Percentiles rank a stretch among this genome's conserved stretches.
Evolutionary conservation across 2,329 filamentous ascomycete genomes (phyloP).

Genomic region (Scedosporium minutisporum): DNA sequence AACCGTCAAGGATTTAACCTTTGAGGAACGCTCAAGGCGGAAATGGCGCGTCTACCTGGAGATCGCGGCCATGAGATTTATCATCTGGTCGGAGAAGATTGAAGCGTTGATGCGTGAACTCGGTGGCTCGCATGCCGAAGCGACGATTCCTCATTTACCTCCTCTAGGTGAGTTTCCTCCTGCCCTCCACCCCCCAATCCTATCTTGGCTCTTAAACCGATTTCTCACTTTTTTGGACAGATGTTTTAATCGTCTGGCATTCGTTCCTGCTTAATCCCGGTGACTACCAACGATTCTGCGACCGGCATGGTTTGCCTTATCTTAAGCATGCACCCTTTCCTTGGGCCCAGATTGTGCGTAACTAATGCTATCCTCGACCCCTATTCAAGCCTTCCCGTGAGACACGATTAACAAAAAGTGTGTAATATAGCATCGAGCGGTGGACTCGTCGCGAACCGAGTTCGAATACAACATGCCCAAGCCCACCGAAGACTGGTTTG

Average conservation of each 20-base stretch:
- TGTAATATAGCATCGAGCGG: background rate
- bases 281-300: background rate
- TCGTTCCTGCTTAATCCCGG: conserved; percentile 23
- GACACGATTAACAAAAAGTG: background rate
- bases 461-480: background rate
- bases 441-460: background rate
- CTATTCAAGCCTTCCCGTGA: background rate
- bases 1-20: background rate
- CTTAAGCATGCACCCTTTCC: background rate
- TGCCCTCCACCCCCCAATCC: too few species aligned
- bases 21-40: background rate
- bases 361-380: background rate
- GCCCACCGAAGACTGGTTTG: background rate
- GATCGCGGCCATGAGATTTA: conserved; percentile 18
- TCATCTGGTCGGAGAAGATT: conserved; percentile 13
- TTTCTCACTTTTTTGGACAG: conserved; percentile 14
- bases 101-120: background rate
- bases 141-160: background rate
- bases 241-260: conserved; percentile 28
- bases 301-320: background rate
- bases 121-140: background rate
- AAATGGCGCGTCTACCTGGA: conserved; percentile 13
- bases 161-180: conserved; percentile 1
- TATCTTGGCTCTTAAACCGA: background rate
- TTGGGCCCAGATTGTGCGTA: conserved; percentile 1